Percentiles rank a stretch among this genome's conserved stretches.
These are phyloP conservation scores for Phytophthora fragariae DNA, from an alignment of 352 stramenopile genomes.

Conservation along the genomic window DNA sequence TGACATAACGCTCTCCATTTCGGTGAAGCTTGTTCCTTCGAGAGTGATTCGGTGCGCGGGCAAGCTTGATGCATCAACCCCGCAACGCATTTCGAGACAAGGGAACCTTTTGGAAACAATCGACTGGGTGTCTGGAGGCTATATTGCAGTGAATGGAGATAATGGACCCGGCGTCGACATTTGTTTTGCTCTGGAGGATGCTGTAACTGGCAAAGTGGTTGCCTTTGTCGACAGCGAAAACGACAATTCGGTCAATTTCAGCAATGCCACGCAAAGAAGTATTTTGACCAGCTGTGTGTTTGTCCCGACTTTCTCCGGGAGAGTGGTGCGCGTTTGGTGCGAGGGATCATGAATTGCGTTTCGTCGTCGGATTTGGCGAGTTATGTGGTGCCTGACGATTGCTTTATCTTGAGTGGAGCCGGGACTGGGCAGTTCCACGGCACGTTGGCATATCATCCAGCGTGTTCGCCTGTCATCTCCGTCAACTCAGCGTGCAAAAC, in stretches of 20 bases:
- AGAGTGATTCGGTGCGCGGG: conserved; percentile 4
- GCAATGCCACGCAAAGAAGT: conserved; percentile 5
- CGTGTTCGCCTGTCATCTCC: conserved; percentile 36
- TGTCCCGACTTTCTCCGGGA: conserved; percentile 10
- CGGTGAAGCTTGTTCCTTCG: conserved; percentile 10
- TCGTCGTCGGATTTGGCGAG: not conserved
- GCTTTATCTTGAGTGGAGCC: conserved; percentile 29
- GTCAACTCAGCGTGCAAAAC: conserved; percentile 40
- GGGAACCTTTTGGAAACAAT: not conserved
- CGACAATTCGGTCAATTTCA: conserved; percentile 10
- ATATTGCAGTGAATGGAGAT: conserved; percentile 38
- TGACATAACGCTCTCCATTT: not conserved
- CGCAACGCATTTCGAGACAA: conserved; percentile 1
- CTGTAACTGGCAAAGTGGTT: conserved; percentile 9
- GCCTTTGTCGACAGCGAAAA: conserved; percentile 21
- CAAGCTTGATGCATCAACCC: conserved; percentile 5
- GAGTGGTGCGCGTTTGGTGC: conserved; percentile 10
- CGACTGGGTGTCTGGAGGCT: conserved; percentile 20
- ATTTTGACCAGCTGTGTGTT: conserved; percentile 11
- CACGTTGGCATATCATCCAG: conserved; percentile 42
- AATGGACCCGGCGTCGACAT: conserved; percentile 36
- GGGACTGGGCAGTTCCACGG: conserved; percentile 37
- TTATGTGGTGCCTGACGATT: not conserved
- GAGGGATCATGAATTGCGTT: conserved; percentile 3
- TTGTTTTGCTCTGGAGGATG: conserved; percentile 40